Base-by-base conservation (phyloP, 805 yeast genomes). In the Pichia manshurica region DNA sequence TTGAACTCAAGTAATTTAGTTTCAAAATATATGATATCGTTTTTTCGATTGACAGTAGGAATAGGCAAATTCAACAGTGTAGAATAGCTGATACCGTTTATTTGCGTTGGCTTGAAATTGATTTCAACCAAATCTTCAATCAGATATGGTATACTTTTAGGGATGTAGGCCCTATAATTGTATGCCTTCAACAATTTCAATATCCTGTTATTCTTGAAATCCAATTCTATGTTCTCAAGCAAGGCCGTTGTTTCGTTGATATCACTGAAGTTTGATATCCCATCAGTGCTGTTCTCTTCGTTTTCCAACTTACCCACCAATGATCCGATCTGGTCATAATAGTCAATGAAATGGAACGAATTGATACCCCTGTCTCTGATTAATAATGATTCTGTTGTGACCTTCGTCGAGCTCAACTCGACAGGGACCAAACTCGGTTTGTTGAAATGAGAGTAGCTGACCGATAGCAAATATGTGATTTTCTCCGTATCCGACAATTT, bases 21-120 rank as follows among this genome's bases (percentile, higher is more conserved):
- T 62, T 85, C 95, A 59, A 82, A 85, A 59, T 85, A 85, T 8
- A 82, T 77, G 0, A 78, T 75, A 43, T 78, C 82, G 45, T 66
- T 66, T 38, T 63, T 63, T 28, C 71, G 55, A 45, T 67, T 66
- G 28, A 56, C 58, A n/a, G 60, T 53, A 8, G 71, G 71, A 6
- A 67, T 31, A 21, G 71, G 69, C 29, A 61, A 47, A 40, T 67
- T 67, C 16, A 67, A 50, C 1, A 52, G 49, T 2, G 69, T 55
- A 12, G 63, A 59, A 28, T 32, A 25, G 3, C 41, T 29, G 3
- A 20, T 9, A 5, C 32, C 17, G 6, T 59, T 51, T 17, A 57
- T 53, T 31, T 51, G 53, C 2, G 31, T 4, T 3, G 65, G 52
- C 4, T 52, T 44, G 42, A 67, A 67, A 3, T 52, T 35, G 9